Base-by-base conservation (phyloP, 2,329 filamentous ascomycete genomes). In the Stagonosporopsis tanaceti region DNA sequence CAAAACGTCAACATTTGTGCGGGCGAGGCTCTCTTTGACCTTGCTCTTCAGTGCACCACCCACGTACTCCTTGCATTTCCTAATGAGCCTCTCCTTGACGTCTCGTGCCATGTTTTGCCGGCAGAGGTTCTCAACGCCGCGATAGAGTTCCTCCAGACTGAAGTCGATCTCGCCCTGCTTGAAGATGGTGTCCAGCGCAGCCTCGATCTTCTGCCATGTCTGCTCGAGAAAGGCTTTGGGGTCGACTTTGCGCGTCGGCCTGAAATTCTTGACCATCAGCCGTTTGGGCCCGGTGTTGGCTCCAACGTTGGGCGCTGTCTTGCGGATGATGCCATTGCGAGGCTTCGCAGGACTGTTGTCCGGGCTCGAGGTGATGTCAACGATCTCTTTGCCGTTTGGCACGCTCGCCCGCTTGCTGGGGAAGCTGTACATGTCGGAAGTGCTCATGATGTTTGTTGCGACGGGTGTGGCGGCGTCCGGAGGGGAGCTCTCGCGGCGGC, bases 231-330 rank as follows among this genome's bases (percentile, higher is more conserved):
- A 98, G 62, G 86, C 83, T 61, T 90, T 87, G 20, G 90, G 85
- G 66, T 92, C 86, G 52, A 85, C 81, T 56, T 84, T 83, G n/a
- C 84, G 79, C 17, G 83, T 83, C 1, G 85, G 84, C 57, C 89
- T 87, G 62, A 97, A 84, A 74, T 97, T 98, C 84, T 97, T 97
- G 68, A 99, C 91, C n/a, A 94, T 86, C 42, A 99, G 85, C 77
- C 90, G 93, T 81, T 90, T 93, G 20, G 92, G 88, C 30, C 92
- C 93, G 17, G 56, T 46, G 38, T 56, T 67, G 11, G 84, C 82
- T 68, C 91, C 87, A 12, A 92, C 88, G 65, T 89, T 90, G 71
- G 93, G 91, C 47, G 80, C 80, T 51, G 74, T 76, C 39, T 69
- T 72, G 60, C 73, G 73, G 56, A 53, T 38, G 53, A 66, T 68